phyloP scores from a whole-genome alignment of 176 grass and related monocot genomes.

The Triticum urartu region DNA sequence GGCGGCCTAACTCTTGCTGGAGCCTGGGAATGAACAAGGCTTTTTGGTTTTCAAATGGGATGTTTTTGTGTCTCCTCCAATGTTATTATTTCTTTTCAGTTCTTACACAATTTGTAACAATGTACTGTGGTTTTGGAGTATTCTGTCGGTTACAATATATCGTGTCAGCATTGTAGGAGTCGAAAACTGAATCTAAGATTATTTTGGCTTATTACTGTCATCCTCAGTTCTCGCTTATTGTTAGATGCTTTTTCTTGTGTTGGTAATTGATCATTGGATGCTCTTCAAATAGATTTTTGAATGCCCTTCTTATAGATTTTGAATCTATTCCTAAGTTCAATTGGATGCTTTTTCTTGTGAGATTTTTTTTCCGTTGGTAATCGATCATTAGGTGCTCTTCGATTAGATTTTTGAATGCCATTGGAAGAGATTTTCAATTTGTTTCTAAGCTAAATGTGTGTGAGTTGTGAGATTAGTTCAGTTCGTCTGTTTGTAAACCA shows the following conservation, averaged over 20 bases:
- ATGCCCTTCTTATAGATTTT: too few relatives aligned
- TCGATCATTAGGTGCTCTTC: too few relatives aligned
- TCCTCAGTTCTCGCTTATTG: background rate
- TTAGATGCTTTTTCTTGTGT: too few relatives aligned
- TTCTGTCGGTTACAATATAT: conserved; percentile 45
- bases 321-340: too few relatives aligned
- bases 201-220: background rate
- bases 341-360: too few relatives aligned
- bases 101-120: conserved; percentile 55
- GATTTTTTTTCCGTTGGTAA: background rate
- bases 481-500: too few relatives aligned
- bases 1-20: conserved; percentile 35
- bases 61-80: conserved; percentile 45
- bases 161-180: conserved; percentile 43
- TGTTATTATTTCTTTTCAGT: conserved; percentile 60
- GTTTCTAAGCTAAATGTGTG: too few relatives aligned
- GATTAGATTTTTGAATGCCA: too few relatives aligned
- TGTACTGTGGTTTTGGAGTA: conserved; percentile 52
- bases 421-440: too few relatives aligned
- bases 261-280: too few relatives aligned
- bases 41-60: conserved; percentile 29
- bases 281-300: too few relatives aligned
- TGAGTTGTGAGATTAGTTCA: too few relatives aligned
- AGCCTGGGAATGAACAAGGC: conserved; percentile 55
- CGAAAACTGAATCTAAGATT: background rate